Base-by-base conservation (phyloP, 1,284 basidiomycete species). In the Megacollybia platyphylla region DNA sequence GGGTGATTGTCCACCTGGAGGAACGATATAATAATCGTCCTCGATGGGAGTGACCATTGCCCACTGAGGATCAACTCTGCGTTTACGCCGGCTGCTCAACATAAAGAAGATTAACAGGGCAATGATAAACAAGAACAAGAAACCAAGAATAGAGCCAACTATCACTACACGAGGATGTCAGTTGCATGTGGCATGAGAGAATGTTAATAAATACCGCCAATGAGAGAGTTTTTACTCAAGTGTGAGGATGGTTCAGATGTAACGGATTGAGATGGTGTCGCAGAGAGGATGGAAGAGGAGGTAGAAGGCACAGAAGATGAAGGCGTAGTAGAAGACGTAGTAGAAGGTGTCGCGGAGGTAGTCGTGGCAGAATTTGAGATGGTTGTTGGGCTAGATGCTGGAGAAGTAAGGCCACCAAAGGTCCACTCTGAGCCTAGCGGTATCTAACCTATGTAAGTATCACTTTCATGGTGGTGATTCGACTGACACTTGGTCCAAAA, bases 401-500 rank as follows among this genome's bases (percentile, higher is more conserved):
- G 66, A 29, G 73, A 53, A 20, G 70, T 64, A 20, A 64, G 55
- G 29, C 71, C 71, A n/a, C 72, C 72, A 40, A 60, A 74, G 6
- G 65, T 66, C 67, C 69, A 75, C 42, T 69, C 53, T 24, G 66
- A 13, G n/a, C 47, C 47, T 8, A 48, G 30, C 26, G 47, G 47
- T 28, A 48, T 48, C 47, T 46, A 24, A n/a, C 10, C 20, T n/a
- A 17, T 26, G 11, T 38, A 11, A 13, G 11, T 15, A 31, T 37
- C 27, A 42, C 17, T 36, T 29, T 15, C 26, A 11, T 17, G 11
- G 13, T 28, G 15, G 18, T n/a, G 20, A 10, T 8, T 7, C 8
- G 18, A 73, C 81, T 70, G 56, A 84, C 80, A 57, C 76, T 73
- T 44, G 81, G 79, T 34, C 81, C 81, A 51, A 73, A 82, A 57